Evolutionary conservation across 352 stramenopile genomes (phyloP).

Genomic region (Peronospora tabacina): DNA sequence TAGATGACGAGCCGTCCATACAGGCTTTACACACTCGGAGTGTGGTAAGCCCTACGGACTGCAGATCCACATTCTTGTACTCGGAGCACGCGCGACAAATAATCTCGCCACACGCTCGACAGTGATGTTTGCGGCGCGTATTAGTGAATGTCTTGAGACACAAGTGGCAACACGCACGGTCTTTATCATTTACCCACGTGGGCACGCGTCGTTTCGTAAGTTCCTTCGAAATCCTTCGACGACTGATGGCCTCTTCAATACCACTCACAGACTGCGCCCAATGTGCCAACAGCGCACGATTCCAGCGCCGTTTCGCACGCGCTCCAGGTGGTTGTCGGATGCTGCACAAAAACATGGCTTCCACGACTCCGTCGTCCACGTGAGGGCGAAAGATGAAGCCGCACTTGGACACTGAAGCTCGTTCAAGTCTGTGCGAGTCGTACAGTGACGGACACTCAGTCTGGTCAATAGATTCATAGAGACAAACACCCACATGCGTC

Average conservation of each 20-base stretch:
- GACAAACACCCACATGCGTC: slow-evolving; percentile 41
- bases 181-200: slow-evolving; percentile 76
- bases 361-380: slow-evolving; percentile 46
- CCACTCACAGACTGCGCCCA: slow-evolving; percentile 59
- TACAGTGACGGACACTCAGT: slow-evolving; percentile 59
- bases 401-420: slow-evolving; percentile 69
- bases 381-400: slow-evolving; percentile 66
- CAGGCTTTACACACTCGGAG: slow-evolving; percentile 74
- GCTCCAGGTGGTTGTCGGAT: slow-evolving; percentile 67
- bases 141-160: slow-evolving; percentile 80
- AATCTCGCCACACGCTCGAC: slow-evolving; percentile 74
- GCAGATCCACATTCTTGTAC: slow-evolving; percentile 71
- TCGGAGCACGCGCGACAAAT: slow-evolving; percentile 77
- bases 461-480: slow-evolving; percentile 80
- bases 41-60: slow-evolving; percentile 62
- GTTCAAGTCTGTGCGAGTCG: slow-evolving; percentile 66
- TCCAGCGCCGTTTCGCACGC: slow-evolving; percentile 45
- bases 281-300: slow-evolving; percentile 56
- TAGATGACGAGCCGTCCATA: slow-evolving; percentile 50
- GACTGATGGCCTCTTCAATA: slow-evolving; percentile 64
- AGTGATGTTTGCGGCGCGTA: slow-evolving; percentile 74
- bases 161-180: slow-evolving; percentile 73
- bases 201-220: slow-evolving; percentile 60
- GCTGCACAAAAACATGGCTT: slow-evolving; percentile 73
- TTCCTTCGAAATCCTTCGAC: slow-evolving; percentile 64